Base-by-base conservation (phyloP, 202 grass and related monocot species). In the Eragrostis tef region DNA sequence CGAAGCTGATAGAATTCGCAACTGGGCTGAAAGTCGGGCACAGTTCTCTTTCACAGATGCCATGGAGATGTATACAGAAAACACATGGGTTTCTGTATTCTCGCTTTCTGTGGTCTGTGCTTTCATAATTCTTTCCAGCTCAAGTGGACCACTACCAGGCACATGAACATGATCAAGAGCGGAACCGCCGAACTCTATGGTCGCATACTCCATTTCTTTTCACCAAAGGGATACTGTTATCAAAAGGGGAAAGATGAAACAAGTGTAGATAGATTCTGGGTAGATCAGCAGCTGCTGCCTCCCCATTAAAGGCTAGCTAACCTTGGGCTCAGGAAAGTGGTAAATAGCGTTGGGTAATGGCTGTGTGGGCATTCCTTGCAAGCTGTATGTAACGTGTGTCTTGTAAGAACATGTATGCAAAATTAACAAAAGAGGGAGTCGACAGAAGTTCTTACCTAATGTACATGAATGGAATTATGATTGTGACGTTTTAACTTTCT, bases 51-150 rank as follows among this genome's bases (percentile, higher is more conserved):
- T 99, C 81, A 96, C 96, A 2, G 96, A 99, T 57, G 96, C 96
- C 59, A 99, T 96, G 96, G 96, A 96, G 87, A 93, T 99, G 96
- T 96, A 99, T 65, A 86, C 93, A 0, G 96, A 99, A 79, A 99
- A 86, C 83, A 99, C 93, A 8, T 99, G 96, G 96, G 83, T 96
- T 25, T 99, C 96, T 0, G 96, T 99, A 6, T 99, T 99, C 89
- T 99, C 96, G 2, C 91, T 99, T n/a, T 99, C 96, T 0, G 96
- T 99, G 14, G 93, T 99, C 57, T 99, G 96, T n/a, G 96, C 93
- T 15, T 99, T 99, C 78, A 96, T 99, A 72, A 99, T 99, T 82
- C 87, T 98, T 78, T 99, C 96, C 54, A 99, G 93, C 77, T 93
- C 96, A 5, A 67, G 88, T 34, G 93, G 89, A 58, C 79, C 89